Conservation (phyloP, 139 green algal species). For the Chlorella sp. region DNA sequence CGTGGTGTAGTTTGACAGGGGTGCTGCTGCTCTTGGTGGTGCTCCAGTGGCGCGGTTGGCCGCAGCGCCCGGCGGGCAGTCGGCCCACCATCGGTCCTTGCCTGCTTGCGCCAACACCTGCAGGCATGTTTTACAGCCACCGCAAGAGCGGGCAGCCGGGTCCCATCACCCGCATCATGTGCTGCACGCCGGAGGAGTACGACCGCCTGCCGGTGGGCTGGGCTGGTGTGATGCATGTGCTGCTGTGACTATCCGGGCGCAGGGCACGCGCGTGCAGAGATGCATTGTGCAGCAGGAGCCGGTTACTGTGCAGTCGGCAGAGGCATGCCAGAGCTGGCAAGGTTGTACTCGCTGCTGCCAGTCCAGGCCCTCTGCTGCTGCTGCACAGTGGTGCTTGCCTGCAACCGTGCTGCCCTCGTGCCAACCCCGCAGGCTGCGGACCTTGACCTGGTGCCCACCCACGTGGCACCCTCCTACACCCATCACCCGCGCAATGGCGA, state of each 20-base stretch:
- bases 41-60: neutral
- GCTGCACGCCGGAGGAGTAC: conserved; percentile 73
- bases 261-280: too few species aligned
- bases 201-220: conserved; percentile 4
- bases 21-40: neutral
- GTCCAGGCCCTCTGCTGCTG: too few species aligned
- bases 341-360: too few species aligned
- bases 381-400: too few species aligned
- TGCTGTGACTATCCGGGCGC: too few species aligned
- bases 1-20: conserved; percentile 30
- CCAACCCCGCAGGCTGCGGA: neutral
- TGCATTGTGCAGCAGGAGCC: too few species aligned
- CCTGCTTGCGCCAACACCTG: neutral
- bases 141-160: conserved; percentile 72
- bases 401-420: too few species aligned
- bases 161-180: conserved; percentile 79
- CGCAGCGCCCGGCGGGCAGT: neutral
- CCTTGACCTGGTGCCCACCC: conserved; percentile 61
- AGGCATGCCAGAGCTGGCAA: too few species aligned
- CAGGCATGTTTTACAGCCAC: conserved; percentile 62
- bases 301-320: too few species aligned
- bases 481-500: conserved; percentile 59
- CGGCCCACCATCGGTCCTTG: neutral
- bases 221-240: too few species aligned
- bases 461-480: conserved; percentile 73